Conservation (phyloP, 2,329 filamentous ascomycete species). For the Penicillium sp. region DNA sequence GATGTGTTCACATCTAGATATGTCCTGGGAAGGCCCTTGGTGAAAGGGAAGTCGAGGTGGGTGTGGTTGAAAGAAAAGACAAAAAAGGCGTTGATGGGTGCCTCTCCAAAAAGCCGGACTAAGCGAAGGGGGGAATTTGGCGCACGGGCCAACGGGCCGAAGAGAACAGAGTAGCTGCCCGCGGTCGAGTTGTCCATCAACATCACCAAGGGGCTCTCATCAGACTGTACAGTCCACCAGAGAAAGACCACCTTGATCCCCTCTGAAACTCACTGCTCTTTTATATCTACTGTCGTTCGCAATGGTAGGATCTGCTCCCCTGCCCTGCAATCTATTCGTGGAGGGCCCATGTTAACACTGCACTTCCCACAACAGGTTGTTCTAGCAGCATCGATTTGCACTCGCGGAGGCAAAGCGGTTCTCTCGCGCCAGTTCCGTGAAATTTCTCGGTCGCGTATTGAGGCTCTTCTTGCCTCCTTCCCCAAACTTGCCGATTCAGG, state of each 20-base stretch:
- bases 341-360: not conserved
- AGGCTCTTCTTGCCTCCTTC: conserved; percentile 94
- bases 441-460: conserved; percentile 95
- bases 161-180: conserved; percentile 47
- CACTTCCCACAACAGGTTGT: conserved; percentile 70
- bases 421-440: conserved; percentile 97
- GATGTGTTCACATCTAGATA: not conserved
- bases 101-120: conserved; percentile 22
- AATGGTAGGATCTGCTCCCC: conserved; percentile 33
- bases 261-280: not conserved
- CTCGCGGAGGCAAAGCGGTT: conserved; percentile 95
- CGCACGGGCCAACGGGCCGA: conserved; percentile 40
- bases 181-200: conserved; percentile 24
- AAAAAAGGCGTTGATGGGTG: conserved; percentile 11
- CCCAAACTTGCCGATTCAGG: conserved; percentile 95
- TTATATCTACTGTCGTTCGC: conserved; percentile 1
- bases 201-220: conserved; percentile 19
- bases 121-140: conserved; percentile 42
- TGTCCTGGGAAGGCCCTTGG: too few species aligned
- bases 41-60: not conserved
- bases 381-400: conserved; percentile 98
- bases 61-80: conserved; percentile 1
- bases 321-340: not conserved
- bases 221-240: not conserved
- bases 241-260: not conserved